A percentile compares a stretch with the other conserved stretches of the same genome.
Evolutionary conservation across 2,329 filamentous ascomycete species (phyloP).

Genomic region (Cytospora mali): DNA sequence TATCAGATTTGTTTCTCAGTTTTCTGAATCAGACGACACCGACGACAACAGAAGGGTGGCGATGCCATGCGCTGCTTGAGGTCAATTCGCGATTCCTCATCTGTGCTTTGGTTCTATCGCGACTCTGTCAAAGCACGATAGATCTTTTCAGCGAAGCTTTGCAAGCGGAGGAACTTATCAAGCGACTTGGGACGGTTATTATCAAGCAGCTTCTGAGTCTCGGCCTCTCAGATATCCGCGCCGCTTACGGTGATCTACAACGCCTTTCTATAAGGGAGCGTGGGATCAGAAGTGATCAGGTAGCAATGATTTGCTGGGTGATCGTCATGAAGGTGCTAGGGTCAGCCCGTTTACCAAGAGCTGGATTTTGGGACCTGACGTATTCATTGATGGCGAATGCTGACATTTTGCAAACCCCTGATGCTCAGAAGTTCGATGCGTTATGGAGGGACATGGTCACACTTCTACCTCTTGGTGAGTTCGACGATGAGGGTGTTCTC

Average conservation of each 20-base stretch:
- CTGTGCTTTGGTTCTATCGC: conserved; percentile 43
- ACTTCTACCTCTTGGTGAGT: conserved; percentile 62
- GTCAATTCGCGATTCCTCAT: conserved; percentile 43
- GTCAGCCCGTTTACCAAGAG: conserved; percentile 51
- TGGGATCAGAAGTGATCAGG: conserved; percentile 53
- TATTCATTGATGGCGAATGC: conserved; percentile 47
- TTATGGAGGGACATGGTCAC: conserved; percentile 63
- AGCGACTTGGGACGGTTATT: conserved; percentile 42
- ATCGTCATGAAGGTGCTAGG: conserved; percentile 58
- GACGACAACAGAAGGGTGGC: conserved; percentile 28
- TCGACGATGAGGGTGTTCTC: conserved; percentile 57
- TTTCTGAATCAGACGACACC: conserved; percentile 14
- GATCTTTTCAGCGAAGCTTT: conserved; percentile 41
- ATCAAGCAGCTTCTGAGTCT: conserved; percentile 45
- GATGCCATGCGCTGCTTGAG: conserved; percentile 39
- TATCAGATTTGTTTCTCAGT: conserved; percentile 44
- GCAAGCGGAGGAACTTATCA: conserved; percentile 53
- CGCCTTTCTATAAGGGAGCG: conserved; percentile 48
- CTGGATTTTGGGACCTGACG: conserved; percentile 63
- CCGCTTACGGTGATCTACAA: conserved; percentile 53
- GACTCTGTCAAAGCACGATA: conserved; percentile 45
- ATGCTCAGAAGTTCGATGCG: conserved; percentile 55
- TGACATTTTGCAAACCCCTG: conserved; percentile 39
- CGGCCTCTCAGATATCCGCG: conserved; percentile 48
- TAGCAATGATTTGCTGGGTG: conserved; percentile 58